A percentile compares a stretch with the other conserved stretches of the same genome.
Evolutionary conservation across 331 rosid species (phyloP).

Genomic region (Telfairia occidentalis): DNA sequence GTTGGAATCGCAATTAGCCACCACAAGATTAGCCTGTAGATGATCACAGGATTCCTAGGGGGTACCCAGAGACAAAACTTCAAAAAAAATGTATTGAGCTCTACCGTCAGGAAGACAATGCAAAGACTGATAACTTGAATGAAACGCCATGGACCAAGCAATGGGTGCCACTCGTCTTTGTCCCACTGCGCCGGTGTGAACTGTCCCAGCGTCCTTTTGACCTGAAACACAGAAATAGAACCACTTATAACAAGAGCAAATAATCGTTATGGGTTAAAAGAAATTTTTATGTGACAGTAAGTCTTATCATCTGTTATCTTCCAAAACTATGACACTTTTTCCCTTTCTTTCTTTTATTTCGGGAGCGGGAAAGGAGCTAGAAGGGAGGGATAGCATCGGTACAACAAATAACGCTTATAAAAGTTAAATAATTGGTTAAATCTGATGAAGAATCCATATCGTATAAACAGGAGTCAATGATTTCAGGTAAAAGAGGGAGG

Average conservation of each 20-base stretch:
- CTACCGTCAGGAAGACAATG: conserved; percentile 75
- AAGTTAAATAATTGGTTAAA: background rate
- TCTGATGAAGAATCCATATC: background rate
- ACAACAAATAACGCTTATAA: background rate
- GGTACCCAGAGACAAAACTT: conserved; percentile 96
- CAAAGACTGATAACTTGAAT: conserved; percentile 88
- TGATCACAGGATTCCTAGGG: conserved; percentile 81
- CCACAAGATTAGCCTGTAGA: conserved; percentile 87
- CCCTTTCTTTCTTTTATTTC: background rate
- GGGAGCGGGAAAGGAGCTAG: background rate
- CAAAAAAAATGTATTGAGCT: conserved; percentile 94
- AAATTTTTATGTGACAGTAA: background rate
- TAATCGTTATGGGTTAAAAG: background rate
- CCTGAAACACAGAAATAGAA: conserved; percentile 27
- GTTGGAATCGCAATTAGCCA: conserved; percentile 97
- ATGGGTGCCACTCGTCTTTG: conserved; percentile 98
- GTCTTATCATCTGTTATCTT: background rate
- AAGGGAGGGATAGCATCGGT: background rate
- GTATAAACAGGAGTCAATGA: background rate
- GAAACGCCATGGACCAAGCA: conserved; percentile 97
- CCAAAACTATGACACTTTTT: background rate
- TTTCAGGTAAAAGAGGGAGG: background rate
- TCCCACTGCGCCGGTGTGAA: conserved; percentile 98
- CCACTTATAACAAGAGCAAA: background rate
- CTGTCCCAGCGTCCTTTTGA: conserved; percentile 80